Evolutionary conservation across 2,329 filamentous ascomycete species (phyloP).

Genomic region (Xylariaceae sp.): DNA sequence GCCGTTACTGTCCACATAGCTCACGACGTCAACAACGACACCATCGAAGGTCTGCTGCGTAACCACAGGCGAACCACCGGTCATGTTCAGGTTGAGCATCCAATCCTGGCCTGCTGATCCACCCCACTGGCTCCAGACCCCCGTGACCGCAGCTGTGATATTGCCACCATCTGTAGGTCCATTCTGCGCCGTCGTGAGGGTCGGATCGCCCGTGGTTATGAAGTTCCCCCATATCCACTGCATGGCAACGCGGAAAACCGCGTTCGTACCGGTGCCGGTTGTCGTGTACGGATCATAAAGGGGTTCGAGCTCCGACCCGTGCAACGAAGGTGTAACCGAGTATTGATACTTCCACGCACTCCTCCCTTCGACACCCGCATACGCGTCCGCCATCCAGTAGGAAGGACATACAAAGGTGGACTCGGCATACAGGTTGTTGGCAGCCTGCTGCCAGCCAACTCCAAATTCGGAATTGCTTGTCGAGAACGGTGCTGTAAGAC

Average conservation of each 20-base stretch:
- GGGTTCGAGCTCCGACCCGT: slow-evolving; percentile 36
- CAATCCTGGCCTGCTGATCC: slow-evolving; percentile 29
- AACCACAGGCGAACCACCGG: slow-evolving; percentile 33
- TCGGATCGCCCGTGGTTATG: slow-evolving; percentile 38
- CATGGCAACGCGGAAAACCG: slow-evolving; percentile 33
- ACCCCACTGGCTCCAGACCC: slow-evolving; percentile 34
- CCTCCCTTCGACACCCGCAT: slow-evolving; percentile 22
- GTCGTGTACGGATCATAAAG: slow-evolving; percentile 30
- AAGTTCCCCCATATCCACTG: slow-evolving; percentile 46
- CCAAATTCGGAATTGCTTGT: slow-evolving; percentile 46
- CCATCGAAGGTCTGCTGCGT: slow-evolving; percentile 12
- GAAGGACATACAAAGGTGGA: slow-evolving; percentile 52
- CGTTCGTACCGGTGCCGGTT: slow-evolving; percentile 17
- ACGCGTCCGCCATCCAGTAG: slow-evolving; percentile 53
- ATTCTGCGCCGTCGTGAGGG: slow-evolving; percentile 31
- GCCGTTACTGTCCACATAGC: slow-evolving; percentile 17
- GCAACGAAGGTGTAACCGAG: slow-evolving; percentile 38
- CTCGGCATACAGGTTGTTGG: slow-evolving; percentile 51
- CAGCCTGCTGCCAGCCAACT: slow-evolving; percentile 52
- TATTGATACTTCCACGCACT: slow-evolving; percentile 47
- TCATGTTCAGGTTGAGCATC: slow-evolving; percentile 44
- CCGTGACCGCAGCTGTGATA: slow-evolving; percentile 25
- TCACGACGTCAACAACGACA: slow-evolving; percentile 25
- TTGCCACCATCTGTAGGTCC: slow-evolving; percentile 26
- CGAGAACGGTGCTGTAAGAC: slow-evolving; percentile 39